phyloP scores from a whole-genome alignment of 768 basidiomycete genomes.

The Rhodotorula babjevae region DNA sequence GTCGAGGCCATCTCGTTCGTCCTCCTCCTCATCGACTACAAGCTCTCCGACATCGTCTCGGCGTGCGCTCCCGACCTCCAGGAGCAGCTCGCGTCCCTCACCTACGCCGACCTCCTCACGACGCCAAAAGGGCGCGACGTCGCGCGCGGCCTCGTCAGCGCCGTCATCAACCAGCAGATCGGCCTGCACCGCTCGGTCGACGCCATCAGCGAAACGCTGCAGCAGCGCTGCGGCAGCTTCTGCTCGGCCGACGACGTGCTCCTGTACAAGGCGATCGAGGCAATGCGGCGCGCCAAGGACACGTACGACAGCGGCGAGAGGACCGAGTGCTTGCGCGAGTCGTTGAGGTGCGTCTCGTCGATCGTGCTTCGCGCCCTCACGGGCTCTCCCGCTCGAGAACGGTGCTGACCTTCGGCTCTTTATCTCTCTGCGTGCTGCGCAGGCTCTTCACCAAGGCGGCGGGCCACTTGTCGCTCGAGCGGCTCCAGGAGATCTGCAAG shows the following conservation, averaged over 20 bases:
- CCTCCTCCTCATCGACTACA: constrained; percentile 84
- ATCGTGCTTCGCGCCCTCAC: not conserved
- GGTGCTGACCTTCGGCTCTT: no score
- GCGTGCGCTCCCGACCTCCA: constrained; percentile 67
- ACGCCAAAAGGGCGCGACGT: constrained; percentile 74
- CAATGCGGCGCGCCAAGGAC: constrained; percentile 81
- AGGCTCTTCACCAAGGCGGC: constrained; percentile 87
- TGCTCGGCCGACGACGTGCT: constrained; percentile 98
- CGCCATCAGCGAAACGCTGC: constrained; percentile 88
- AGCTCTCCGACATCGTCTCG: constrained; percentile 73
- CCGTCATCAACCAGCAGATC: constrained; percentile 96
- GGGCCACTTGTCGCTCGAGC: constrained; percentile 72
- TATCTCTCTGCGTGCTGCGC: not conserved
- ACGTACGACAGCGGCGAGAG: constrained; percentile 68
- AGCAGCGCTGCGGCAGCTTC: constrained; percentile 92
- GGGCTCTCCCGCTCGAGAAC: not conserved
- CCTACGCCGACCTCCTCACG: constrained; percentile 82
- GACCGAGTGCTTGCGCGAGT: constrained; percentile 75
- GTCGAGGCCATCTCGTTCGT: constrained; percentile 94
- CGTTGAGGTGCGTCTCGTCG: constrained; percentile 60
- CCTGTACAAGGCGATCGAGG: constrained; percentile 95
- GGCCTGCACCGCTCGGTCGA: constrained; percentile 98
- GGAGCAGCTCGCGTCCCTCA: constrained; percentile 62
- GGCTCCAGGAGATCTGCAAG: constrained; percentile 76
- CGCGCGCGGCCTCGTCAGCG: constrained; percentile 83